Percentiles rank a stretch among this genome's conserved stretches.
Evolutionary conservation across 768 basidiomycete genomes (phyloP).

Genomic region (Panaeolus papilionaceus): DNA sequence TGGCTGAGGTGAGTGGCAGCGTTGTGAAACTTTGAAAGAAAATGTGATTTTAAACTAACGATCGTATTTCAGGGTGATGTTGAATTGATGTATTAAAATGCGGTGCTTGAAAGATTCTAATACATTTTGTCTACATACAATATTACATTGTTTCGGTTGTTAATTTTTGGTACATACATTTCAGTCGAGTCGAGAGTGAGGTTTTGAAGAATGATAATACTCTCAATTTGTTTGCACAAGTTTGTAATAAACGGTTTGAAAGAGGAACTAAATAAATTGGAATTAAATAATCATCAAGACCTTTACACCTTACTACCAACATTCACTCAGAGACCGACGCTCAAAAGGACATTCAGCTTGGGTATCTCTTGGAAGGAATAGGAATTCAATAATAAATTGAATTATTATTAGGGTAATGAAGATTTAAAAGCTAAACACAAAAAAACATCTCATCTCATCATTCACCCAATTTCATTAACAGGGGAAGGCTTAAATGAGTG

Average conservation of each 20-base stretch:
- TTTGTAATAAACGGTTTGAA: conserved; percentile 34
- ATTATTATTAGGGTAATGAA: not conserved
- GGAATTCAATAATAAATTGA: not conserved
- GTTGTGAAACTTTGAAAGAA: conserved; percentile 14
- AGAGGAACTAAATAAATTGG: too few relatives aligned
- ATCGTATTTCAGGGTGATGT: conserved; percentile 56
- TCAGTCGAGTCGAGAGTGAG: not conserved
- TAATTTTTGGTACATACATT: conserved; percentile 17
- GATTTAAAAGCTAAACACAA: not conserved
- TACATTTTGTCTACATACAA: conserved; percentile 7
- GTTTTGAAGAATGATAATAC: conserved; percentile 19
- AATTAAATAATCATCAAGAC: too few relatives aligned
- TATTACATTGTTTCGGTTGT: conserved; percentile 22
- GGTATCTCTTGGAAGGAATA: not conserved
- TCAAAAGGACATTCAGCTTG: not conserved
- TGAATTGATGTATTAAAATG: conserved; percentile 56
- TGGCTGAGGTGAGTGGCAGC: conserved; percentile 67
- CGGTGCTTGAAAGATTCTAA: conserved; percentile 4
- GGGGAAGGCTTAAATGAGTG: conserved; percentile 33
- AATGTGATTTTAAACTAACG: conserved; percentile 19
- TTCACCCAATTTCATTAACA: not conserved
- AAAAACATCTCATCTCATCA: conserved; percentile 6
- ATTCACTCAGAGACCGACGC: not conserved
- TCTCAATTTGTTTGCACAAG: conserved; percentile 37
- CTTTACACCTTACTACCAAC: too few relatives aligned